These are phyloP conservation scores for Colletotrichum endophyticum DNA, from an alignment of 2,329 filamentous ascomycete species.

Conservation along the genomic window DNA sequence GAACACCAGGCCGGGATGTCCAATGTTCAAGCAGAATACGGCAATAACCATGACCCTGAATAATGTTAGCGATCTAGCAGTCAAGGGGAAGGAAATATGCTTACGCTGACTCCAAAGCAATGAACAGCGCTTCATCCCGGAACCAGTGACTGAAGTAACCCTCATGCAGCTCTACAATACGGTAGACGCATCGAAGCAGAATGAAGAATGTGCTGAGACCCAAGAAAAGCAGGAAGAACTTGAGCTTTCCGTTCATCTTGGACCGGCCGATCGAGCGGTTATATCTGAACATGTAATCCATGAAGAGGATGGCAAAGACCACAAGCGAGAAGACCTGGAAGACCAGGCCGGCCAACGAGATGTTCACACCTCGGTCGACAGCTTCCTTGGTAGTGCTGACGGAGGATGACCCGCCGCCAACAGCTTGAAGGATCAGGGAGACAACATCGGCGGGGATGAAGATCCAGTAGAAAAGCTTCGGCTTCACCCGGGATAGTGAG, in stretches of 20 bases:
- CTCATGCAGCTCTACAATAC: conserved; percentile 61
- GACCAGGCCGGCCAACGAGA: conserved; percentile 55
- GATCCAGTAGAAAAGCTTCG: conserved; percentile 34
- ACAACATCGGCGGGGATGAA: conserved; percentile 56
- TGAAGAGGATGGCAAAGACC: conserved; percentile 46
- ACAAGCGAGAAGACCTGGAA: conserved; percentile 56
- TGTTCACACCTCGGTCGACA: conserved; percentile 44
- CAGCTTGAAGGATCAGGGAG: conserved; percentile 56
- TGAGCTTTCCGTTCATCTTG: conserved; percentile 39
- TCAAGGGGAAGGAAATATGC: neutral
- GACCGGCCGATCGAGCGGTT: conserved; percentile 28
- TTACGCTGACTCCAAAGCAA: conserved; percentile 44
- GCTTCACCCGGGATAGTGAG: conserved; percentile 31
- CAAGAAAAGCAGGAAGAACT: conserved; percentile 54
- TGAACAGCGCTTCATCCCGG: conserved; percentile 45
- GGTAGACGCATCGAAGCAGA: conserved; percentile 61
- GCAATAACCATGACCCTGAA: conserved; percentile 7
- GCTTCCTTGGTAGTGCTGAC: conserved; percentile 34
- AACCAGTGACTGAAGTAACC: conserved; percentile 59
- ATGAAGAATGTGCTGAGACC: conserved; percentile 58
- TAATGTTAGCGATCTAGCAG: neutral
- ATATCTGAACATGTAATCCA: conserved; percentile 42
- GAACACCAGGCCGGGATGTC: conserved; percentile 13
- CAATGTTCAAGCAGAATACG: neutral
- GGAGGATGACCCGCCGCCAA: conserved; percentile 51